Conservation (phyloP, 2,329 filamentous ascomycete genomes). For the Metarhizium brunneum region DNA sequence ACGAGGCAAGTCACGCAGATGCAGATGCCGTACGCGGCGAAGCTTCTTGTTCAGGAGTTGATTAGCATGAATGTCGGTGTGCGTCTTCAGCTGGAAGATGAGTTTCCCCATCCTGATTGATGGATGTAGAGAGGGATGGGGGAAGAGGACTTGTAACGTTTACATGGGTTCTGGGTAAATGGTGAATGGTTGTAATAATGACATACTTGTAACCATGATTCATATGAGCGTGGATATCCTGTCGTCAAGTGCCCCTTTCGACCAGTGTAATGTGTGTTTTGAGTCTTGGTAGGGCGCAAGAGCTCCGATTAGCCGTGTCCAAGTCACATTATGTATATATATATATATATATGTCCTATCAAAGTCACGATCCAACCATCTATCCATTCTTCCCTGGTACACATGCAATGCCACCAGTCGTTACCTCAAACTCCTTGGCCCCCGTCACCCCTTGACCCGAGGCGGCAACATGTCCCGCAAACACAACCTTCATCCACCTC, state of each 20-base stretch:
- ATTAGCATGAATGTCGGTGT: constrained; percentile 99
- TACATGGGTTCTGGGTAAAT: neutral
- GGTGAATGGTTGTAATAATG: neutral
- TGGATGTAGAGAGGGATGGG: neutral
- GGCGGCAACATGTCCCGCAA: constrained; percentile 64
- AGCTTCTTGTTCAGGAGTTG: constrained; percentile 89
- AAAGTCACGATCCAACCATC: neutral
- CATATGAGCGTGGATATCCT: neutral
- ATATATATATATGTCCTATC: neutral
- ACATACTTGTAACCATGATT: neutral
- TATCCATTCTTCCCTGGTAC: constrained; percentile 5
- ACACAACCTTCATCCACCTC: constrained; percentile 81
- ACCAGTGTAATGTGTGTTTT: neutral
- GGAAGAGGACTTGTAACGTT: neutral
- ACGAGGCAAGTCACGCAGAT: constrained; percentile 80
- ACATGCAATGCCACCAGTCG: constrained; percentile 49
- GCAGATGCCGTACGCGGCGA: constrained; percentile 96
- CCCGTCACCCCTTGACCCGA: constrained; percentile 37
- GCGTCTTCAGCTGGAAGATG: constrained; percentile 79
- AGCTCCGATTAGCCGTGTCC: neutral
- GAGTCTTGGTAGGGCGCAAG: neutral
- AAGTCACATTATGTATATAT: neutral
- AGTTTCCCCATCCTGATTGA: constrained; percentile 64
- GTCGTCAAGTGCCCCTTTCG: neutral
- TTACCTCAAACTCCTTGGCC: constrained; percentile 67